A percentile compares a stretch with the other conserved stretches of the same genome.
Evolutionary conservation across 305 asterid species (phyloP).

Genomic region (Ilex paraguariensis): DNA sequence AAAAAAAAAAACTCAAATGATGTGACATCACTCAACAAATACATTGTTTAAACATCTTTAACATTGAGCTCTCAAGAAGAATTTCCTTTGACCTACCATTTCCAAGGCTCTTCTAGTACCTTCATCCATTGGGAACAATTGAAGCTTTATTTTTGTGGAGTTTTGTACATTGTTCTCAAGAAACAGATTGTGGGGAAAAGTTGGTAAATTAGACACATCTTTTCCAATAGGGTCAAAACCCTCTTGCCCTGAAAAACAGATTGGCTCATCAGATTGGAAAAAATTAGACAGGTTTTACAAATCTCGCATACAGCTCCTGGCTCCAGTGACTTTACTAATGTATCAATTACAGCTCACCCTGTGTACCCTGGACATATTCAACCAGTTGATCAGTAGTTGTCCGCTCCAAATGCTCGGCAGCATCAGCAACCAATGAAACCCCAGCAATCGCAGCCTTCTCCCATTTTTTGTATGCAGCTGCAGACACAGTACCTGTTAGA

Average conservation of each 20-base stretch:
- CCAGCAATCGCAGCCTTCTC: slow-evolving; percentile 99
- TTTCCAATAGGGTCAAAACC: slow-evolving; percentile 47
- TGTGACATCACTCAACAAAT: too few species aligned
- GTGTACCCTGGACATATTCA: slow-evolving; percentile 42
- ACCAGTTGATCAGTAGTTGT: slow-evolving; percentile 58
- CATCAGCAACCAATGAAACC: slow-evolving; percentile 98
- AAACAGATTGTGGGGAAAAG: slow-evolving; percentile 25
- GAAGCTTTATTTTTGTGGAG: slow-evolving; percentile 79
- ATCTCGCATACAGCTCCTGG: slow-evolving; percentile 11
- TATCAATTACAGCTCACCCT: slow-evolving; percentile 37
- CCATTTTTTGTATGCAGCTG: slow-evolving; percentile 94
- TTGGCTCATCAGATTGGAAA: slow-evolving; percentile 14
- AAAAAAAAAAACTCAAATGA: slow-evolving; percentile 7
- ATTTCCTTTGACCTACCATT: slow-evolving; percentile 42
- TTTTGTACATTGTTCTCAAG: slow-evolving; percentile 42
- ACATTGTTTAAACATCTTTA: too few species aligned
- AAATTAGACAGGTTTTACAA: slow-evolving; percentile 7
- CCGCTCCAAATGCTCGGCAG: slow-evolving; percentile 97
- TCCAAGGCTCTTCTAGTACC: slow-evolving; percentile 77
- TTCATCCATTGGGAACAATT: slow-evolving; percentile 91
- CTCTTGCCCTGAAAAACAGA: slow-evolving; percentile 41
- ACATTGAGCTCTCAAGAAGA: not conserved
- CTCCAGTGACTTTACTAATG: not conserved
- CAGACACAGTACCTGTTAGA: slow-evolving; percentile 49
- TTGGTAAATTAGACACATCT: slow-evolving; percentile 32